phyloP scores from a whole-genome alignment of 257 asterid genomes.

The Gynochthodes officinalis region DNA sequence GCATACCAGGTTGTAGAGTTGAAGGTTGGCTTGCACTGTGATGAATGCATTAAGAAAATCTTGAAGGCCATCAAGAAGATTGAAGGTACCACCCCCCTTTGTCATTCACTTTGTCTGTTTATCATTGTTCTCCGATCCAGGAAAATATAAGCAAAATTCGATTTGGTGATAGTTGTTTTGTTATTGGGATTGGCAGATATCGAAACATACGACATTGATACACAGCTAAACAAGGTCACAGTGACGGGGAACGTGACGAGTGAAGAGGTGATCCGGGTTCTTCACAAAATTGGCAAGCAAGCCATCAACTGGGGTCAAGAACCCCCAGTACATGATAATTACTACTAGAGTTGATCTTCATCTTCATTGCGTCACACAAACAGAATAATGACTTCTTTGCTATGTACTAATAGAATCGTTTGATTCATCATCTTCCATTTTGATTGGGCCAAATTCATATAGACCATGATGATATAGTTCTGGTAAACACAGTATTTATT shows the following conservation, averaged over 20 bases:
- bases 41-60: conserved; percentile 85
- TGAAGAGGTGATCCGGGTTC: conserved; percentile 58
- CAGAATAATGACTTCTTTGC: too few species aligned
- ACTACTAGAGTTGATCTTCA: neutral
- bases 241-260: conserved; percentile 78
- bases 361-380: too few species aligned
- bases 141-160: neutral
- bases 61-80: conserved; percentile 88
- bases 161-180: neutral
- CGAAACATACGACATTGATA: conserved; percentile 71
- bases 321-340: conserved; percentile 7
- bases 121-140: neutral
- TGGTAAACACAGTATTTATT: too few species aligned
- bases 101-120: neutral
- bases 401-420: too few species aligned
- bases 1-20: conserved; percentile 73
- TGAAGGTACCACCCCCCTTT: conserved; percentile 44
- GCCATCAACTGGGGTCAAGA: conserved; percentile 51
- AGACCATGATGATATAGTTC: too few species aligned
- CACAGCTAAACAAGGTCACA: conserved; percentile 57
- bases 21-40: conserved; percentile 88
- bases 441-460: too few species aligned
- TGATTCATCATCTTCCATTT: too few species aligned
- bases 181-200: conserved; percentile 47
- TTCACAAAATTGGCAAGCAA: conserved; percentile 78